A percentile compares a stretch with the other conserved stretches of the same genome.
These are phyloP conservation scores for Xylariaceae sp. DNA, from an alignment of 2,329 filamentous ascomycete species.

Conservation along the genomic window DNA sequence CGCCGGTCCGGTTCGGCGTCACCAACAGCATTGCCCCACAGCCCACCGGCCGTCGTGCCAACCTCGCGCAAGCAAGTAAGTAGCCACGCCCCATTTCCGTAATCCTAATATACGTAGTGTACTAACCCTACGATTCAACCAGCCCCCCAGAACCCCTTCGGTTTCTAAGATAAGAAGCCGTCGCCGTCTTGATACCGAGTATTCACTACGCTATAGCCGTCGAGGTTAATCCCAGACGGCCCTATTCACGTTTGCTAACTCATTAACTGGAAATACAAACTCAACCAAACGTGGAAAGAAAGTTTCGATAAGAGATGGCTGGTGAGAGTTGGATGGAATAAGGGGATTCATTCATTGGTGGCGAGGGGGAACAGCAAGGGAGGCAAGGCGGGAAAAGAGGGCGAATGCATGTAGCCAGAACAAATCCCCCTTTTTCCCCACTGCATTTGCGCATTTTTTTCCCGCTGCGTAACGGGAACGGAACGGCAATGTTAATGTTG, in stretches of 20 bases:
- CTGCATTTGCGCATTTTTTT: too few relatives aligned
- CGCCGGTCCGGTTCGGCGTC: conserved; percentile 84
- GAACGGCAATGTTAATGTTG: too few relatives aligned
- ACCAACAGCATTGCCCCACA: conserved; percentile 75
- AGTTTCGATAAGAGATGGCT: background rate
- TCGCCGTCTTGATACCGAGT: too few relatives aligned
- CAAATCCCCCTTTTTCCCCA: too few relatives aligned
- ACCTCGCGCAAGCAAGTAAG: conserved; percentile 94
- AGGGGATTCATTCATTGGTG: background rate
- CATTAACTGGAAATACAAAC: too few relatives aligned
- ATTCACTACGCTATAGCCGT: too few relatives aligned
- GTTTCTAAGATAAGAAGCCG: conserved; percentile 43
- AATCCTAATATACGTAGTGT: conserved; percentile 7
- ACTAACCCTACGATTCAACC: conserved; percentile 17
- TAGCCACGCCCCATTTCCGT: conserved; percentile 33
- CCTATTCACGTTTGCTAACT: too few relatives aligned
- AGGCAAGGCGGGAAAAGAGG: background rate
- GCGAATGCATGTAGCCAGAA: too few relatives aligned
- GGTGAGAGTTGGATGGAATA: background rate
- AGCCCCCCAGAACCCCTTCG: conserved; percentile 54
- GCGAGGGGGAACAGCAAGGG: background rate
- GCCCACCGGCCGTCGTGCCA: conserved; percentile 83
- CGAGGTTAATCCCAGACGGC: background rate
- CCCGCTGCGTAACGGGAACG: too few relatives aligned
- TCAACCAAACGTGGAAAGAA: too few relatives aligned